Base-by-base conservation (phyloP, 305 asterid species). In the Withania somnifera region DNA sequence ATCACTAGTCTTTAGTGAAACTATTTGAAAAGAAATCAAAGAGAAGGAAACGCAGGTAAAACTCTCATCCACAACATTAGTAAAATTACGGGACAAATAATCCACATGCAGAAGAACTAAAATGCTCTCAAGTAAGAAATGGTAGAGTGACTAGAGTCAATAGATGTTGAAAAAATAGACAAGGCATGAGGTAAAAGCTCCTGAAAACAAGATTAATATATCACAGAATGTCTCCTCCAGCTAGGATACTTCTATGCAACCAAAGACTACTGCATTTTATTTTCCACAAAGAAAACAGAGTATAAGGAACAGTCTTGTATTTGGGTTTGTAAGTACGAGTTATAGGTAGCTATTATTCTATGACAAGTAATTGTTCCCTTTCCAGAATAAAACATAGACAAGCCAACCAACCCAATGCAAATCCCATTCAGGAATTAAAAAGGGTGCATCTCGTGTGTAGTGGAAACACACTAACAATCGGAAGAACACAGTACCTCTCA, bases 401-500 rank as follows among this genome's bases (percentile, higher is more conserved):
- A 8, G n/a, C 24, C 32, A 20, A 68, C 77, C 19, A 11, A 38
- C 77, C 54, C 11, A 11, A 40, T 3, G 54, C 34, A 68, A 11
- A 20, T 17, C 53, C 20, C 34, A 68, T 38, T 40, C 54, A 68
- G 11, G 60, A 75, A 75, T 50, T 28, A 75, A 47, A 75, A 26
- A 26, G 26, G 36, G 0, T 22, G 28, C 17, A 7, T 75, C 61
- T 26, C 61, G 4, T 17, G 4, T 17, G 5, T 8, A 15, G 28
- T 8, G 40, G 42, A 50, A 75, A 26, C 28, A 26, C 28, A 50
- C 60, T 7, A 73, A 73, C 26, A 73, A 24, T 73, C 1, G 11
- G 19, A 7, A 73, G 47, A 19, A 38, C 24, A 61, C 58, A 19
- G 19, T 86, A 96, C 99, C 98, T 93, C 87, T 96, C 98, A 9